Evolutionary conservation across 1,284 basidiomycete species (phyloP), one percentile per base, ranked within the genome.

Genomic region (Prillingera fragicola): DNA sequence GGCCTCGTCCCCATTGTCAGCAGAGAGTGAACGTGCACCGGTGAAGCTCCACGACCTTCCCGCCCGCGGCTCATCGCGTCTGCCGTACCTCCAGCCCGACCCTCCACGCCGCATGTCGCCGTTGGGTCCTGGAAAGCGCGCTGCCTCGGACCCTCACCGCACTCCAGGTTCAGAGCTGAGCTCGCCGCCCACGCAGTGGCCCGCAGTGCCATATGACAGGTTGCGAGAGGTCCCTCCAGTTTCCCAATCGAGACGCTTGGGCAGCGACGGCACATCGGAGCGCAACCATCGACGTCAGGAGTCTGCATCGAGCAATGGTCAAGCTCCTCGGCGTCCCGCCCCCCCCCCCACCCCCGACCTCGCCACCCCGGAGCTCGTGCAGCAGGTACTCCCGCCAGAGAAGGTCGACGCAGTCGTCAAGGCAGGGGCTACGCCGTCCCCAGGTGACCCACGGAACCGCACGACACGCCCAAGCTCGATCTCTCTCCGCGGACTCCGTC

Each of bases 291-390:
- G n/a, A n/a, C n/a, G n/a, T n/a, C n/a, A n/a, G n/a, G n/a, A n/a
- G n/a, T n/a, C n/a, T n/a, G n/a, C n/a, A n/a, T n/a, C n/a, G n/a
- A n/a, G n/a, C n/a, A n/a, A n/a, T n/a, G n/a, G n/a, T n/a, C n/a
- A n/a, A 21, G 15, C 40, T 1, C 41, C 41, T 14, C 28, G 19
- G 18, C 50, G 50, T 1, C 50, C 50, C 0, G 33, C 36, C n/a
- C 50, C 46, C 6, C 50, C 50, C 8, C 50, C 50, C 15, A 52
- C 50, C 3, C 50, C 50, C 1, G 50, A 52, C 43, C 41, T 52
- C 13, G 24, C 43, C 17, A 43, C 37, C 12, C 46, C 47, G 3
- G 43, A 45, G 2, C 14, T 40, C 1, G 18, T 33, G 3, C 15
- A 36, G 17, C 46, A 46, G 26, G 38, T 38, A 22, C 43, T 52